Evolutionary conservation across 805 yeast species (phyloP), one percentile per base, ranked within the genome.

Genomic region (Starmerella gropengiesseri): DNA sequence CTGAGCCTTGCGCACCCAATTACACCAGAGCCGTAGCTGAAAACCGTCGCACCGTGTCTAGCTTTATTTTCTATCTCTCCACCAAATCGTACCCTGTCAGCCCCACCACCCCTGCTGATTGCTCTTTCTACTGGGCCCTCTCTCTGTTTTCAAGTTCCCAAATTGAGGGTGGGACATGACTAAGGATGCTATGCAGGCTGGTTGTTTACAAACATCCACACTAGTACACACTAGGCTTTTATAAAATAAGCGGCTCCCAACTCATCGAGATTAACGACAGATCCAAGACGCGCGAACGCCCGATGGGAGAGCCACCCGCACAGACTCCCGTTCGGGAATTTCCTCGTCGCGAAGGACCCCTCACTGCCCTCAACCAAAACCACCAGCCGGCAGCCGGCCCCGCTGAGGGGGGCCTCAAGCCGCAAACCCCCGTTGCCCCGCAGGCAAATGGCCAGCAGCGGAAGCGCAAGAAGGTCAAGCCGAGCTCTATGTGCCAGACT

Each of bases 401-500:
- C 3, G 35, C 27, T 13, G 16, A 23, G 9, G 31, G 37, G 16
- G 33, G 27, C 25, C 33, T 41, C 23, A 37, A 32, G 31, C 38
- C 36, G 27, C 38, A 37, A 8, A 35, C 30, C 3, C 42, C 37
- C 13, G 21, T 34, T 14, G 37, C 37, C 14, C 37, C 23, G 25
- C 33, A 23, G n/a, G 28, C 26, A 14, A 20, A 29, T 5, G 34
- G 35, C 7, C 47, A 38, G 13, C 47, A 43, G 25, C 43, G 41
- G 36, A 43, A 32, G 30, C 38, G 46, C 31, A 40, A 42, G 68
- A 86, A 81, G 62, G 95, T 85, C 60, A 89, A 89, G 62, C 69
- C 85, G 31, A 81, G 94, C 3, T 75, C 95, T 0, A 70, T 91
- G 40, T 91, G 98, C 63, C 84, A 85, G 63, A 91, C 98, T 2